phyloP scores from a whole-genome alignment of 768 basidiomycete species.

The Omphalotus guepiniiformis region DNA sequence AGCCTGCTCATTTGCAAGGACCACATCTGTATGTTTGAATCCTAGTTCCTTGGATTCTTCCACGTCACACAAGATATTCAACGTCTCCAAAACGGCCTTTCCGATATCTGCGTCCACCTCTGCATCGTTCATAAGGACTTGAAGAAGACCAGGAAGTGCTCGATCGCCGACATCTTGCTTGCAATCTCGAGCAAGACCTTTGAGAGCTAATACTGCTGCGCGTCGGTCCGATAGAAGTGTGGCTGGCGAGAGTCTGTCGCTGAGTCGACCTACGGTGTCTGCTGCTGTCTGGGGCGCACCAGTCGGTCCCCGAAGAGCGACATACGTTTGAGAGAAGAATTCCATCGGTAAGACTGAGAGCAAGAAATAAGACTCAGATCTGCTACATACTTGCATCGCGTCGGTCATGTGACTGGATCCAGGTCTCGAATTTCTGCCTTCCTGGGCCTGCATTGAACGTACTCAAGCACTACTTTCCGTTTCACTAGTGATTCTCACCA shows the following conservation, averaged over 20 bases:
- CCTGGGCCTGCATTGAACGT: too few relatives aligned
- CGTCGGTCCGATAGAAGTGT: constrained; percentile 87
- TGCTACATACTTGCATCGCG: too few relatives aligned
- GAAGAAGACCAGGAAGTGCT: constrained; percentile 73
- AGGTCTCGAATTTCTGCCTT: too few relatives aligned
- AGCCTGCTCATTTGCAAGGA: constrained; percentile 69
- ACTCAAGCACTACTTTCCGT: too few relatives aligned
- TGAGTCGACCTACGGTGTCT: constrained; percentile 85
- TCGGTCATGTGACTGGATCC: too few relatives aligned
- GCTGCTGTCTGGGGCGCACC: constrained; percentile 78
- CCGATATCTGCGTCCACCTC: constrained; percentile 89
- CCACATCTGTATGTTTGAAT: constrained; percentile 75
- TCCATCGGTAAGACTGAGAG: constrained; percentile 48
- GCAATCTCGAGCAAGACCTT: constrained; percentile 89
- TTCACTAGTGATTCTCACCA: too few relatives aligned
- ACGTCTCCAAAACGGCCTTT: constrained; percentile 88
- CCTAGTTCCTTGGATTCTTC: constrained; percentile 68
- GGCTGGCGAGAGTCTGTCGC: constrained; percentile 86
- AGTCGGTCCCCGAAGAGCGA: constrained; percentile 78
- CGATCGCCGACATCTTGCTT: constrained; percentile 82
- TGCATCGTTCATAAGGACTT: constrained; percentile 82
- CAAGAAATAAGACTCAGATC: too few relatives aligned
- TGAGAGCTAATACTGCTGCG: constrained; percentile 90
- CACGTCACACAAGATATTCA: constrained; percentile 79
- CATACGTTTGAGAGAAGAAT: constrained; percentile 82